Evolutionary conservation across 495 filamentous ascomycete species (phyloP).

Genomic region (Tuber aestivum): DNA sequence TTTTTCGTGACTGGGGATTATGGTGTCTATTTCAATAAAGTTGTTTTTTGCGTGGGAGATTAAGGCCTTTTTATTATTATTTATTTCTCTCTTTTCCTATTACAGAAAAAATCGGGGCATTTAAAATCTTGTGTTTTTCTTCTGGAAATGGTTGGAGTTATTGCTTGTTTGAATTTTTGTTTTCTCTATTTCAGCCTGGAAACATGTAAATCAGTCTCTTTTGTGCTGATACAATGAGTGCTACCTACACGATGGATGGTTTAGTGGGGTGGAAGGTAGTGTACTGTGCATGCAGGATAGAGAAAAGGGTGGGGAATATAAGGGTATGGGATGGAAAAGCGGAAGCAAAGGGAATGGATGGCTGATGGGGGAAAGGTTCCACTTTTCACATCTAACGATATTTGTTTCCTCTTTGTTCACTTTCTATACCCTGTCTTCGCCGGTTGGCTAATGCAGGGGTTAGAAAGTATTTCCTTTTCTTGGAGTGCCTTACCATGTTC

Average conservation of each 20-base stretch:
- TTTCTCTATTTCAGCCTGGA: background rate
- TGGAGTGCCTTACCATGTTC: background rate
- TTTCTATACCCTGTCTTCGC: background rate
- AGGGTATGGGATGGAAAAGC: background rate
- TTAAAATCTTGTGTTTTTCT: conserved; percentile 6
- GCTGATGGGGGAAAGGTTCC: background rate
- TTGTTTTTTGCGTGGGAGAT: background rate
- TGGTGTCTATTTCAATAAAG: background rate
- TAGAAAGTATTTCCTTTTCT: conserved; percentile 1
- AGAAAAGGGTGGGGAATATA: background rate
- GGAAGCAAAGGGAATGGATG: background rate
- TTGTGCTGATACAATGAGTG: background rate
- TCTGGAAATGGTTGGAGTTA: conserved; percentile 5
- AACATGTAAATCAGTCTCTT: conserved; percentile 5
- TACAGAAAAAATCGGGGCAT: conserved; percentile 3
- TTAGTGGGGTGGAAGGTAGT: background rate
- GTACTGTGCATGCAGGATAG: background rate
- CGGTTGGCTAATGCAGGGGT: background rate
- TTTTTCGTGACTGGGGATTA: background rate
- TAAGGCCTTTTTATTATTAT: background rate
- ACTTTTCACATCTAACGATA: background rate
- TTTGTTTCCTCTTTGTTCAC: background rate
- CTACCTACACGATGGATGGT: background rate
- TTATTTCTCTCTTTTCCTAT: background rate
- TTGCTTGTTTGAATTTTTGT: background rate